These are phyloP conservation scores for Adansonia madagascariensis DNA, from an alignment of 441 rosid genomes.

Conservation along the genomic window DNA sequence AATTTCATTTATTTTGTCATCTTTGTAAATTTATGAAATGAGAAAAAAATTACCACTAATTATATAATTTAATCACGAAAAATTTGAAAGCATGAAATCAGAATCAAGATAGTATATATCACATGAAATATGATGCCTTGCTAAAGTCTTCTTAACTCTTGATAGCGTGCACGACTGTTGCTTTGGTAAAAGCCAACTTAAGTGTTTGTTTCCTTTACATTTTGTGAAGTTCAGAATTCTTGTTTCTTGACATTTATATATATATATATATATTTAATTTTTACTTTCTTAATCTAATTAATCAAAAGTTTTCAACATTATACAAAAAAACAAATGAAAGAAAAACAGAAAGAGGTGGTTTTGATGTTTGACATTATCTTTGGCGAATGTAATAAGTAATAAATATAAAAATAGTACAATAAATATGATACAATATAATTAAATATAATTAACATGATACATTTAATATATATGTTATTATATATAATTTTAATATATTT, in stretches of 20 bases:
- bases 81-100: background rate
- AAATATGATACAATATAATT: no score
- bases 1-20: no score
- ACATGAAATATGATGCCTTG: background rate
- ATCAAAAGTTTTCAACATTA: background rate
- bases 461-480: no score
- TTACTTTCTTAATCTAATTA: background rate
- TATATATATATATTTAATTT: no score
- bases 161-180: background rate
- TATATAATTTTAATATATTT: no score
- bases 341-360: background rate
- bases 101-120: background rate
- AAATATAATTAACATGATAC: no score
- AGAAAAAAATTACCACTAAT: background rate
- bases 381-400: no score
- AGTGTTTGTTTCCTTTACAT: background rate
- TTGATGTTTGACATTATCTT: background rate
- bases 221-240: background rate
- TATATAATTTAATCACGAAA: background rate
- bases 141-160: background rate
- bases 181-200: background rate
- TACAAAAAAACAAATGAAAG: background rate
- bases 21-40: background rate
- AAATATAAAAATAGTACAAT: no score
- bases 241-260: no score